Conservation (phyloP, 257 asterid genomes). For the Solanum piurae region DNA sequence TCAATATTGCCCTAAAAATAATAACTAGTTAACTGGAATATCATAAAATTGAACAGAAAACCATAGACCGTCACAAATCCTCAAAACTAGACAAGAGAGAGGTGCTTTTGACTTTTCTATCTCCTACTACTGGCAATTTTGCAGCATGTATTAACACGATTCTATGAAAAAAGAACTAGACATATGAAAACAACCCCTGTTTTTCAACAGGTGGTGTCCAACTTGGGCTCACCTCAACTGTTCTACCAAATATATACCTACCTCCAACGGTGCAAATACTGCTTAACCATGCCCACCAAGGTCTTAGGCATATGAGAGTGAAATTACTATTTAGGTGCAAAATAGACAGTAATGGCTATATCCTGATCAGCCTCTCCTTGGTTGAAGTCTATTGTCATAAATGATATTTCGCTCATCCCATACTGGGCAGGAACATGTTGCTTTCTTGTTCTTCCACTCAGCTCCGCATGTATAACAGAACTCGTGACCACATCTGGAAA, state of each 20-base stretch:
- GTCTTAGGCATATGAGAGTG: neutral
- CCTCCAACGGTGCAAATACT: neutral
- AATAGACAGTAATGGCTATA: neutral
- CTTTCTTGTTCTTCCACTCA: slow-evolving; percentile 55
- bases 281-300: neutral
- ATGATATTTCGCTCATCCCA: slow-evolving; percentile 50
- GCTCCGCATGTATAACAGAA: slow-evolving; percentile 85
- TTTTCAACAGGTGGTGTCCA: neutral
- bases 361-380: neutral
- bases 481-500: slow-evolving; percentile 66
- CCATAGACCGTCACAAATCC: neutral
- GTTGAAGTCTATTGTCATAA: neutral
- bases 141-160: neutral
- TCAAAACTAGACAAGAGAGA: neutral
- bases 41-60: neutral
- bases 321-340: neutral
- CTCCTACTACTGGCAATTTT: neutral
- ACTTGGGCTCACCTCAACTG: neutral
- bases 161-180: neutral
- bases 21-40: neutral
- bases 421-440: slow-evolving; percentile 56
- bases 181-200: neutral
- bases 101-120: neutral
- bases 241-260: neutral
- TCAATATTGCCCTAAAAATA: neutral